Percentiles rank a stretch among this genome's conserved stretches.
These are phyloP conservation scores for Coemansia sp. DNA, from an alignment of 192 early-diverging fungal genomes.

Conservation along the genomic window DNA sequence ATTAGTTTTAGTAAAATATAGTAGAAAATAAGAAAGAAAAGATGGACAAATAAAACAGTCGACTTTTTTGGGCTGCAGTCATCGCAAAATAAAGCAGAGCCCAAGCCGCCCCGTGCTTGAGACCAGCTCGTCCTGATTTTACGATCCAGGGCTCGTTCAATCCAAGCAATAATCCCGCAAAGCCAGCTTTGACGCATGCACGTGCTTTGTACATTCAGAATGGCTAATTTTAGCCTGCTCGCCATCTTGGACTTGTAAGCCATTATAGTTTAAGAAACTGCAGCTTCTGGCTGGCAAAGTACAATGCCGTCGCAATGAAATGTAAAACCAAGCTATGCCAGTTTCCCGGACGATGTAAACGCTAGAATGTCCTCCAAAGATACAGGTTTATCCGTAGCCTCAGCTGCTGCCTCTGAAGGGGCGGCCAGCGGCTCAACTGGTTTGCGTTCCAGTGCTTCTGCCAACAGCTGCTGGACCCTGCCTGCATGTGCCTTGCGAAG, in stretches of 20 bases:
- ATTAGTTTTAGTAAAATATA: background rate
- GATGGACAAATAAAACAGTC: background rate
- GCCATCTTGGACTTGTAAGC: too few species aligned
- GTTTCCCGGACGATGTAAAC: slow-evolving; percentile 34
- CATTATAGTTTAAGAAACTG: too few species aligned
- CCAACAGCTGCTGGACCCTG: slow-evolving; percentile 27
- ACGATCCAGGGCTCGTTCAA: background rate
- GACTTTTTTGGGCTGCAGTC: background rate
- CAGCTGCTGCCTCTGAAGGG: background rate
- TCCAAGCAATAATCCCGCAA: background rate
- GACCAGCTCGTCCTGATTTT: background rate
- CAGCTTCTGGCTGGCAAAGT: background rate
- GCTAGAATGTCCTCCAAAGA: slow-evolving; percentile 47
- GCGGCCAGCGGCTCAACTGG: background rate
- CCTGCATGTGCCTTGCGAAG: slow-evolving; percentile 27
- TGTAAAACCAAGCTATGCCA: background rate
- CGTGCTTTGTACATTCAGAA: too few species aligned
- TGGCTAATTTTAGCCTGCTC: too few species aligned
- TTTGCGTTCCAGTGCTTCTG: slow-evolving; percentile 3
- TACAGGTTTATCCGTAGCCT: slow-evolving; percentile 3
- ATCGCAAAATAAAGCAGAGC: background rate
- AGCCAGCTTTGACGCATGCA: too few species aligned
- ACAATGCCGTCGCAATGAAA: background rate
- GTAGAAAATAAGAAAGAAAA: background rate
- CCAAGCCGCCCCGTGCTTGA: background rate